Evolutionary conservation across 345 rosid genomes (phyloP), one percentile per base, ranked within the genome.

Genomic region (Dipteronia sinensis): DNA sequence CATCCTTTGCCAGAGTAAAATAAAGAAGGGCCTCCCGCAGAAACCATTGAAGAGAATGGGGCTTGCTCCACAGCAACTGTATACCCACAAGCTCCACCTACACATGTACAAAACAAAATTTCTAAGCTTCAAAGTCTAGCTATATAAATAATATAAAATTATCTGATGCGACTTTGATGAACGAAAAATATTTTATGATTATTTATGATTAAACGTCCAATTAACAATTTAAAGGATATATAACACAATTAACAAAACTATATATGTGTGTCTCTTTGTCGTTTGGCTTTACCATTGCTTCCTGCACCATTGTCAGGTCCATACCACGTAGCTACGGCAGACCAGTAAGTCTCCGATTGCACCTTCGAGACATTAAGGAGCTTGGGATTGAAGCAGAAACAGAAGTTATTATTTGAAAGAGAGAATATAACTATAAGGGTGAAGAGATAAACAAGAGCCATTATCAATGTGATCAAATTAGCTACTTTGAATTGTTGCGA

Each of bases 81-180:
- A 78, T 82, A 90, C 23, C 94, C 97, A 79, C 94, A 93, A 79
- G 89, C 95, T 72, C 97, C 97, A 15, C 97, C 97, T 89, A 58
- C 20, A 58, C 63, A n/a, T n/a, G n/a, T n/a, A 31, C 63, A 42
- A 3, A 31, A 31, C 34, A 3, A 31, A 31, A 31, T 0, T 31
- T 27, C 27, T 3, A 12, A 53, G 65, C 6, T 56, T 55, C n/a
- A n/a, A 56, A 56, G 6, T 15, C 8, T 13, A 10, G 23, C 62
- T 31, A 31, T 22, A 56, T n/a, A 56, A 56, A 56, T 42, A 7
- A 42, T 42, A 6, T 6, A 42, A 42, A 42, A 42, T 19, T 3
- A 17, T 56, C 23, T 31, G 34, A 31, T 31, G 34, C 34, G 34
- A 31, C 34, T 31, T 4, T 31, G 34, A 31, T 31, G 34, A 31